Evolutionary conservation across 176 grass and related monocot genomes (phyloP), one percentile per base, ranked within the genome.

Genomic region (Neostapfia colusana): DNA sequence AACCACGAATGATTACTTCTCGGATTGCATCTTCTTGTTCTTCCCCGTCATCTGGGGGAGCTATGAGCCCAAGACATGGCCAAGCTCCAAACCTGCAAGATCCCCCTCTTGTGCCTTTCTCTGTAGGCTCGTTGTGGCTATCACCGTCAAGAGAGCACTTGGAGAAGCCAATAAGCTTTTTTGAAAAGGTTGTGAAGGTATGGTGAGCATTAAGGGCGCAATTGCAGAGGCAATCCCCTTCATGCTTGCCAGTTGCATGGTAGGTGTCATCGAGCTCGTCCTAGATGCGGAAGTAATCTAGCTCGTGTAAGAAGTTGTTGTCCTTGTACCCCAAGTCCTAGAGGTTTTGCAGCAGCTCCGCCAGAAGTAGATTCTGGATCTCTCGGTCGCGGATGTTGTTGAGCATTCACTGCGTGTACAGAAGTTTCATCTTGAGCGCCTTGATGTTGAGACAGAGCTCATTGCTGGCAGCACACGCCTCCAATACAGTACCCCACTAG

Each of bases 261-360:
- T 4, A 27, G 41, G 81, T 83, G 41, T 21, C 53, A 2, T 69
- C 14, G 6, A 76, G 72, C n/a, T 0, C 0, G 21, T 83, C 81
- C 63, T 76, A 72, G 81, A 83, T 83, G 5, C 72, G 72, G 4
- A 76, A 76, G 63, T 83, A 83, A 0, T 83, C 64, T 1, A 83
- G 27, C 54, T 83, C 81, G 21, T 83, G 72, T 0, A 83, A 51
- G 27, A 57, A 28, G 21, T 76, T 72, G 0, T 76, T 74, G 0
- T 74, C 82, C 0, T 0, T 0, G 1, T 72, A 76, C 0, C 41
- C 72, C 0, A 72, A 35, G 0, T 25, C 17, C 5, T 16, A 58
- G 17, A 88, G 65, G n/a, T 73, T 10, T 0, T 40, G 48, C 18
- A 88, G 40, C 18, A 78, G 21, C 46, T 73, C 57, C 0, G 0